These are phyloP conservation scores for Aspergillus flavus DNA, from an alignment of 2,329 filamentous ascomycete species.

Conservation along the genomic window DNA sequence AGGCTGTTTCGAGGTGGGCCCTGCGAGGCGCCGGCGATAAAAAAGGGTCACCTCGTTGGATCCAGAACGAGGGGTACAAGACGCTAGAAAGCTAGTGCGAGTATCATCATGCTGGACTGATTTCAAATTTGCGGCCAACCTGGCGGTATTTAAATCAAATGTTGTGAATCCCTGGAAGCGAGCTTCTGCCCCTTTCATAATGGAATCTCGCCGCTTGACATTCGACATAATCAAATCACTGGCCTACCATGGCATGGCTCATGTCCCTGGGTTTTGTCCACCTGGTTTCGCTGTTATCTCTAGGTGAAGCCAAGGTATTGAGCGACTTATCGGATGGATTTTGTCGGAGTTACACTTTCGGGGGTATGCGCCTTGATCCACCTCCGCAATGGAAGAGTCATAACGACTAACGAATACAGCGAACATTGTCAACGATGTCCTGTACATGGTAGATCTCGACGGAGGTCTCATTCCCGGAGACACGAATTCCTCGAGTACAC, in stretches of 20 bases:
- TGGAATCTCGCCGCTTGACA: too few relatives aligned
- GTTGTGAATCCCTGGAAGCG: too few relatives aligned
- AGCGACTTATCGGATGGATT: constrained; percentile 16
- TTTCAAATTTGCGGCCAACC: too few relatives aligned
- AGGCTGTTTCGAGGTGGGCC: too few relatives aligned
- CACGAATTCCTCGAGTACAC: constrained; percentile 13
- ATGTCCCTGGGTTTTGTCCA: neutral
- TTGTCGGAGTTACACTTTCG: constrained; percentile 20
- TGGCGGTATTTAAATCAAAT: too few relatives aligned
- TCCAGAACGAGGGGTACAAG: too few relatives aligned
- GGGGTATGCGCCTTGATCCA: constrained; percentile 9
- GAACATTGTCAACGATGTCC: constrained; percentile 15
- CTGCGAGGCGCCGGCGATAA: too few relatives aligned
- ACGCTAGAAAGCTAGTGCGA: too few relatives aligned
- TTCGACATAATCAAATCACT: neutral
- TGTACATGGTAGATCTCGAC: constrained; percentile 18
- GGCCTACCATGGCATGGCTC: neutral
- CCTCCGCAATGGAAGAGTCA: neutral
- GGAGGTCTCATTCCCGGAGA: constrained; percentile 16
- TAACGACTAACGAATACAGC: constrained; percentile 6
- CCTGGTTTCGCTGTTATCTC: neutral
- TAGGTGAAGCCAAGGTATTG: neutral
- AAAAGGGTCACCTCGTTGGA: too few relatives aligned
- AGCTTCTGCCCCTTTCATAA: too few relatives aligned
- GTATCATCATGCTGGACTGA: too few relatives aligned